A percentile compares a stretch with the other conserved stretches of the same genome.
Evolutionary conservation across 2,329 filamentous ascomycete species (phyloP).

Genomic region (Zalaria obscura): DNA sequence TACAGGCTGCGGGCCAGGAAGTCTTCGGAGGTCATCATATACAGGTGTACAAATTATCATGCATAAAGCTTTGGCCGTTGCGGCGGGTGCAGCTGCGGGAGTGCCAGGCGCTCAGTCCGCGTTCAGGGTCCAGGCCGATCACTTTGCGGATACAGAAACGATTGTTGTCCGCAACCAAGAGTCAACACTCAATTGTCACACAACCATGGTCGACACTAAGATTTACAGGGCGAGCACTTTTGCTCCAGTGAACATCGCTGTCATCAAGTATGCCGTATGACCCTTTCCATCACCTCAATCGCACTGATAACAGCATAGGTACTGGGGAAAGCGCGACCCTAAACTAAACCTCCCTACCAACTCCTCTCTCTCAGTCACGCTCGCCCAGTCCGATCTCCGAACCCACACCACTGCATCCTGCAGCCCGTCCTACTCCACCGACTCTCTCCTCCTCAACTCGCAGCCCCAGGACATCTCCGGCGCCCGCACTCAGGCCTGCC

Average conservation of each 20-base stretch:
- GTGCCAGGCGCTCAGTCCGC: no score
- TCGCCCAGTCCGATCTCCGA: slow-evolving; percentile 84
- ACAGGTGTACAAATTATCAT: no score
- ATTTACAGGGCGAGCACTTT: slow-evolving; percentile 91
- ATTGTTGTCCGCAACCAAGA: no score
- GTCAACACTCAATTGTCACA: no score
- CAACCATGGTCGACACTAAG: slow-evolving; percentile 8
- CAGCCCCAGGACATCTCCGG: slow-evolving; percentile 71
- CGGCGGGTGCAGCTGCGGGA: no score
- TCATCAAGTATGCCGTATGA: slow-evolving; percentile 60
- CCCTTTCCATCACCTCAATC: slow-evolving; percentile 5
- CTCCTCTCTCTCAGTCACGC: slow-evolving; percentile 90
- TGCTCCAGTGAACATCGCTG: slow-evolving; percentile 93
- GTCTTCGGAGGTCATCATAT: no score
- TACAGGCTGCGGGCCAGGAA: no score
- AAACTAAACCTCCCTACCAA: slow-evolving; percentile 95
- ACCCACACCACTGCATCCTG: slow-evolving; percentile 93
- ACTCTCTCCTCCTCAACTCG: slow-evolving; percentile 76
- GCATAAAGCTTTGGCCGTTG: no score
- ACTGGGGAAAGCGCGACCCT: slow-evolving; percentile 96
- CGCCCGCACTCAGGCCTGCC: slow-evolving; percentile 85
- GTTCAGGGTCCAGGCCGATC: no score
- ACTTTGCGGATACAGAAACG: no score
- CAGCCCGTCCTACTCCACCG: slow-evolving; percentile 53
- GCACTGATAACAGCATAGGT: slow-evolving; percentile 27